Evolutionary conservation across 1,139 yeast genomes (phyloP), one percentile per base, ranked within the genome.

Genomic region (Blastobotrys buckinghamii): DNA sequence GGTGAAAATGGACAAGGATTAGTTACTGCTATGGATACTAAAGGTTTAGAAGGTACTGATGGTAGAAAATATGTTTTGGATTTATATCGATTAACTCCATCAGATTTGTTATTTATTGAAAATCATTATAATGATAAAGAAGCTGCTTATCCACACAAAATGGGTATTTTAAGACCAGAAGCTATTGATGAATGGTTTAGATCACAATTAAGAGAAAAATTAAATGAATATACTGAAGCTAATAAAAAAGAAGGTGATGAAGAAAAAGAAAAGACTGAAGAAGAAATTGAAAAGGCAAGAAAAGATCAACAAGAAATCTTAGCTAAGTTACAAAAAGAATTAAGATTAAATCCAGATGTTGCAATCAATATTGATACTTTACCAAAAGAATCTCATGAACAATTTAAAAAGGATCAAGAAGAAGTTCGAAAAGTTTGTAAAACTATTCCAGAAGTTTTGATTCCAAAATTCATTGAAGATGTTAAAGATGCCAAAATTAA

Each of bases 141-240:
- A 13, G 69, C 69, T 13, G 57, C 64, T n/a, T 90, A 90, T 64
- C 96, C 97, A 26, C 96, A 88, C 63, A 77, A 78, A 53, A 87
- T 88, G 69, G 74, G 85, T 16, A 77, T 85, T 33, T 61, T 92
- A 45, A 82, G 98, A 71, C 82, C 81, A 53, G 97, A 92, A 69
- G 92, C 96, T 12, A 80, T 92, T 47, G 90, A 83, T 59, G 87
- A 82, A 60, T 90, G 96, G 96, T 88, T 95, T 84, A 78, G 78
- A 61, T 69, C 79, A 56, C 79, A 82, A 61, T 76, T 83, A 9
- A 79, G 84, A 19, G 76, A 72, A 22, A 75, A 78, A 44, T 67
- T 73, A 15, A 50, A 55, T n/a, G 56, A 49, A 36, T 22, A n/a
- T n/a, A 45, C 50, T 37, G 34, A 52, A 38, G 44, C 36, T 15